These are phyloP conservation scores for Eragrostis nindensis DNA, from an alignment of 176 grass and related monocot genomes.

Conservation along the genomic window DNA sequence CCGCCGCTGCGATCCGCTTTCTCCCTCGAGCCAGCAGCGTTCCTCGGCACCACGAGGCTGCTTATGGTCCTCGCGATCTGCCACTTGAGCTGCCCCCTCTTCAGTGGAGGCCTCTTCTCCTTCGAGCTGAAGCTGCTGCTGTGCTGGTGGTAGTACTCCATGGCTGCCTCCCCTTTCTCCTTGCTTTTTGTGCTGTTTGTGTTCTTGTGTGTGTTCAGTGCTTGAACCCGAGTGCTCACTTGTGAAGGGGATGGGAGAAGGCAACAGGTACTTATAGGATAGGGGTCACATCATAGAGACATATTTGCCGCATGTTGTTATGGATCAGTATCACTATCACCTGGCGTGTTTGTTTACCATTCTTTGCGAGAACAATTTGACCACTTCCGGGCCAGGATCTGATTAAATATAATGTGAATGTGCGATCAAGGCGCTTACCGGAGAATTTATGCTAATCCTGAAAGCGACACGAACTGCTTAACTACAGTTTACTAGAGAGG, in stretches of 20 bases:
- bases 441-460: conserved; percentile 17
- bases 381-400: conserved; percentile 9
- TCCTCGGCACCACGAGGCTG: conserved; percentile 36
- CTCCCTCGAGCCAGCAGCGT: background rate
- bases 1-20: background rate
- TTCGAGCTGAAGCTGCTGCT: background rate
- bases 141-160: conserved; percentile 44
- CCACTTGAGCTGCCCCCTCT: conserved; percentile 46
- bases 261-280: conserved; percentile 28
- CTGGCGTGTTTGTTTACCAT: background rate
- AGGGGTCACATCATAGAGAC: background rate
- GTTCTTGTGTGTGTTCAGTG: conserved; percentile 3
- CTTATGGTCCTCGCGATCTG: conserved; percentile 49
- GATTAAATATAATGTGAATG: background rate
- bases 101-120: conserved; percentile 54
- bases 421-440: conserved; percentile 6
- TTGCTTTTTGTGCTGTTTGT: background rate
- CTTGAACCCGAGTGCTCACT: background rate
- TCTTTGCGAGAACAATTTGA: conserved; percentile 28
- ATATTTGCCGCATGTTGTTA: conserved; percentile 3
- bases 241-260: background rate
- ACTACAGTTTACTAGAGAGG: background rate
- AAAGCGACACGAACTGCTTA: background rate
- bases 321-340: background rate
- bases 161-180: background rate